phyloP scores from a whole-genome alignment of 2,329 filamentous ascomycete genomes.

The Phoma sp. region DNA sequence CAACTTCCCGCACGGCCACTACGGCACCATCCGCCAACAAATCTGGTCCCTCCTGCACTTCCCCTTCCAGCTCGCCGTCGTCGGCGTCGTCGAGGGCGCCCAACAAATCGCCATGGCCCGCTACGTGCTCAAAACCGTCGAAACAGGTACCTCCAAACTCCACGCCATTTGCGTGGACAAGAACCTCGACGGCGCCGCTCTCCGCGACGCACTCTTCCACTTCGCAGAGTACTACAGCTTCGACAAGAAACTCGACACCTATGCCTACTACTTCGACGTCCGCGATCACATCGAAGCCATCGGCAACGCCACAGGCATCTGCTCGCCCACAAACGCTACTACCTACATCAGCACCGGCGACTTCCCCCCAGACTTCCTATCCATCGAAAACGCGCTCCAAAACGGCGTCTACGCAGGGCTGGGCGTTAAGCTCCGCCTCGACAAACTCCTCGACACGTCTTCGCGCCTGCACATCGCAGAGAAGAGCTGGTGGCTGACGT shows the following conservation, averaged over 20 bases:
- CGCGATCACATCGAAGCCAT: conserved; percentile 24
- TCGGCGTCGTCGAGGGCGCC: conserved; percentile 67
- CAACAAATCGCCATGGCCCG: conserved; percentile 62
- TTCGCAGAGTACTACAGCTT: conserved; percentile 39
- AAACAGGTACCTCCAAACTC: conserved; percentile 49
- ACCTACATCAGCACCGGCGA: conserved; percentile 14
- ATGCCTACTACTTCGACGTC: conserved; percentile 19
- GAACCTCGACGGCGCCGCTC: conserved; percentile 38
- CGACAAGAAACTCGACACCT: conserved; percentile 39
- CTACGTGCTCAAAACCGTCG: conserved; percentile 53
- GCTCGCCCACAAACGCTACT: conserved; percentile 28
- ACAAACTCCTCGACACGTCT: conserved; percentile 31
- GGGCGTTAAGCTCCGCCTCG: conserved; percentile 42
- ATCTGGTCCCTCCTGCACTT: conserved; percentile 65
- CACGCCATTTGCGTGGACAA: conserved; percentile 43
- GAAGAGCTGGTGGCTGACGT: conserved; percentile 40
- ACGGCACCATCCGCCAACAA: conserved; percentile 63
- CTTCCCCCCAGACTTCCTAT: conserved; percentile 29
- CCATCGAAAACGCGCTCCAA: conserved; percentile 29
- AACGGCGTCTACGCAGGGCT: conserved; percentile 43
- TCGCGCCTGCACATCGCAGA: conserved; percentile 30
- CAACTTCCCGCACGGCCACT: conserved; percentile 57
- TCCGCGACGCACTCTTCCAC: conserved; percentile 35
- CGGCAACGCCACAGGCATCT: conserved; percentile 43
- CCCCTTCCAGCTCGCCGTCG: conserved; percentile 67